Percentiles rank a stretch among this genome's conserved stretches.
Evolutionary conservation across 179 eudicot species (phyloP).

Genomic region (Beta lomatogona): DNA sequence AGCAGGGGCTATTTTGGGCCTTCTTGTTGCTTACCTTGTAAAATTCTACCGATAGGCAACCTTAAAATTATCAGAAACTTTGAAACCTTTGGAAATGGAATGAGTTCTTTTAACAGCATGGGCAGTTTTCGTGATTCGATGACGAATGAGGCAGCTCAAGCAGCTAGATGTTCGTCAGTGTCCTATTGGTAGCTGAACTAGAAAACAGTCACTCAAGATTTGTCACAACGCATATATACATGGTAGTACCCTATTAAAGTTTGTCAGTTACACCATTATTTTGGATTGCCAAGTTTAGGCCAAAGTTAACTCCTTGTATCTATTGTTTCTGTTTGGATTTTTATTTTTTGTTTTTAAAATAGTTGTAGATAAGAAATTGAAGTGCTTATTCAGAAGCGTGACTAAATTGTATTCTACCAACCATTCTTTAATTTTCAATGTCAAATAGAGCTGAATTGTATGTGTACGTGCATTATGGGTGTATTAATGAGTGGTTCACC

Average conservation of each 20-base stretch:
- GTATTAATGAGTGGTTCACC: too few relatives aligned
- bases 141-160: not conserved
- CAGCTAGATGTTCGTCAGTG: not conserved
- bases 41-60: not conserved
- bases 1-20: constrained; percentile 18
- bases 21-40: constrained; percentile 21
- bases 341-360: constrained; percentile 2
- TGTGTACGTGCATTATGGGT: too few relatives aligned
- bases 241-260: not conserved
- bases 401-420: not conserved
- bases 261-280: not conserved
- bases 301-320: not conserved
- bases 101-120: not conserved
- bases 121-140: not conserved
- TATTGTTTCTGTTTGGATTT: not conserved
- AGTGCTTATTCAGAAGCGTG: not conserved
- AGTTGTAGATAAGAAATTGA: constrained; percentile 4
- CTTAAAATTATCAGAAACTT: not conserved
- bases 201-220: not conserved
- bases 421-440: not conserved
- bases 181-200: not conserved
- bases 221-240: not conserved
- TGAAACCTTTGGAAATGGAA: not conserved
- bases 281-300: not conserved
- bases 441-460: not conserved